phyloP scores from a whole-genome alignment of 2,329 filamentous ascomycete genomes.

The Huntiella abstrusa region DNA sequence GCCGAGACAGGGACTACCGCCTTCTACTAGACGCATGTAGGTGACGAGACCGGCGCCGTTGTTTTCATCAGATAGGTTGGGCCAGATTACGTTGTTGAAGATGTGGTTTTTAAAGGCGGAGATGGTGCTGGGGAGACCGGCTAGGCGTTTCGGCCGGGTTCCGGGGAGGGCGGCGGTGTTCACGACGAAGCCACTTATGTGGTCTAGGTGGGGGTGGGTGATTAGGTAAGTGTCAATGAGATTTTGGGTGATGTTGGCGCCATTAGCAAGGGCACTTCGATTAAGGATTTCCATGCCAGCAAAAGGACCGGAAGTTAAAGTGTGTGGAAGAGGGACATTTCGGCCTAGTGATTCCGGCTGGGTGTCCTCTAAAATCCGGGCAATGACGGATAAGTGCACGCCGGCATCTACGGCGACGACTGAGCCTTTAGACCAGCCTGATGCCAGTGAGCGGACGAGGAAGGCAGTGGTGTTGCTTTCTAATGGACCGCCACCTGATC shows the following conservation, averaged over 20 bases:
- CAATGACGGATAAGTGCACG: constrained; percentile 70
- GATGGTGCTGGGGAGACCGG: constrained; percentile 75
- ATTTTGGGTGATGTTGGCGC: constrained; percentile 56
- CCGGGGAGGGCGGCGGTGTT: constrained; percentile 79
- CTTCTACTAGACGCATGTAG: constrained; percentile 74
- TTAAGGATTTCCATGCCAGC: constrained; percentile 54
- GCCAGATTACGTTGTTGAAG: constrained; percentile 97
- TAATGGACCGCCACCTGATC: constrained; percentile 70
- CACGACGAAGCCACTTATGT: constrained; percentile 77
- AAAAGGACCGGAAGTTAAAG: constrained; percentile 54
- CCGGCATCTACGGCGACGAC: constrained; percentile 87
- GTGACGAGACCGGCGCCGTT: constrained; percentile 84
- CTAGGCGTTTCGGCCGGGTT: constrained; percentile 65
- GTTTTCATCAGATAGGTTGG: constrained; percentile 89
- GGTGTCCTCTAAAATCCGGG: constrained; percentile 50
- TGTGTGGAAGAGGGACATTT: constrained; percentile 26
- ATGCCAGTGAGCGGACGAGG: constrained; percentile 62
- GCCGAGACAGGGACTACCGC: constrained; percentile 67
- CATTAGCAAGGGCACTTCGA: constrained; percentile 53
- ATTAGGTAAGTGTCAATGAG: constrained; percentile 80
- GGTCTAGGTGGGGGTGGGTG: constrained; percentile 93
- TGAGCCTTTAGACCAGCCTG: constrained; percentile 65
- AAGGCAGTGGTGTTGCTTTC: constrained; percentile 85
- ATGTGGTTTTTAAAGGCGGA: constrained; percentile 82
- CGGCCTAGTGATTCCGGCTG: constrained; percentile 21